A percentile compares a stretch with the other conserved stretches of the same genome.
Evolutionary conservation across 192 early-diverging fungal species (phyloP).

Genomic region (Mortierella hygrophila): DNA sequence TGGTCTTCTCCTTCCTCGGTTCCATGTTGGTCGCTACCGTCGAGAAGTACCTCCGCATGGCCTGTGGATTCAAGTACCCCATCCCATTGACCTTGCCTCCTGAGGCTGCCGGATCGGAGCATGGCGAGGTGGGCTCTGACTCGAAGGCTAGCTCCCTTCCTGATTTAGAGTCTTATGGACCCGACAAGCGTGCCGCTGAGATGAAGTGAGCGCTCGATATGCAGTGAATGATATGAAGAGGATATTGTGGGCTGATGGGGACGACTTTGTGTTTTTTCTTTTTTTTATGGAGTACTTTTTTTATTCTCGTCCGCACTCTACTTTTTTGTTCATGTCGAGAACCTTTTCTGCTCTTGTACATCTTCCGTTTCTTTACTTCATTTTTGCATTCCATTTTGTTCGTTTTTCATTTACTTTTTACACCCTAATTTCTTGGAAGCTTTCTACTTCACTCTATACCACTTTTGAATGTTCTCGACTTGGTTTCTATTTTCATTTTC

Average conservation of each 20-base stretch:
- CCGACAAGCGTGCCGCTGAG: constrained; percentile 12
- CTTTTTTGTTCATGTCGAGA: background rate
- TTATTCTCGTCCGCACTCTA: background rate
- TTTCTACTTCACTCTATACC: too few species aligned
- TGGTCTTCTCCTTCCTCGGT: constrained; percentile 49
- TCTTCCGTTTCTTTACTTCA: background rate
- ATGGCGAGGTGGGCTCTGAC: constrained; percentile 7
- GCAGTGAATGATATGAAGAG: background rate
- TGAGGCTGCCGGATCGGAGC: constrained; percentile 16
- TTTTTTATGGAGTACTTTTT: background rate
- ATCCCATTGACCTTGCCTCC: constrained; percentile 26
- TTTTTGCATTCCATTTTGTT: background rate
- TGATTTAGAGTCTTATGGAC: constrained; percentile 24
- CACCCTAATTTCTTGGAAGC: background rate
- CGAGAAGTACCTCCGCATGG: constrained; percentile 37
- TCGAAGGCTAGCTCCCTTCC: constrained; percentile 16
- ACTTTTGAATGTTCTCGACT: too few species aligned
- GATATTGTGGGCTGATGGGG: background rate
- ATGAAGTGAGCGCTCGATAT: background rate
- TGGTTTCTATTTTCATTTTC: background rate
- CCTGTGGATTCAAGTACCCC: constrained; percentile 19
- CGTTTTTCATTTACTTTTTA: background rate
- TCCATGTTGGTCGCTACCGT: constrained; percentile 28
- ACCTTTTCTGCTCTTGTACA: background rate
- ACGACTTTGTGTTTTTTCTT: background rate